phyloP scores from a whole-genome alignment of 768 basidiomycete species.

The Asterophora lycoperdoides region DNA sequence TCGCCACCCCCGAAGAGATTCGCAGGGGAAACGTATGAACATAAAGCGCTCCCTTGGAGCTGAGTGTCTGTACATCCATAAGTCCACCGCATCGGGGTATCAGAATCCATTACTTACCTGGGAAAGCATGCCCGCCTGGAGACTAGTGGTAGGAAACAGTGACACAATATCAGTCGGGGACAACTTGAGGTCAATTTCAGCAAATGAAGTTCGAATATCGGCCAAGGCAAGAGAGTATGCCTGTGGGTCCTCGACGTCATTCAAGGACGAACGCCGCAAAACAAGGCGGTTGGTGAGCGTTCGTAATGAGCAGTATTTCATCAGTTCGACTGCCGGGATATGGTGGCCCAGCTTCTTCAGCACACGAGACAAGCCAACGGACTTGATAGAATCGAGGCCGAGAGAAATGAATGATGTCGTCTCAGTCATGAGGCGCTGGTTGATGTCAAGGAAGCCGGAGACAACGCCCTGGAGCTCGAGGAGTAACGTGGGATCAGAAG shows the following conservation, averaged over 20 bases:
- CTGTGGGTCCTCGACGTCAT: neutral
- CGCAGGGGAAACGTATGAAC: slow-evolving; percentile 28
- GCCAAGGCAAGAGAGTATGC: neutral
- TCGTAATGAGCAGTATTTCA: slow-evolving; percentile 26
- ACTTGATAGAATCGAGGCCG: slow-evolving; percentile 45
- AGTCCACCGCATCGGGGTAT: neutral
- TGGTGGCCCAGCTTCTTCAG: slow-evolving; percentile 30
- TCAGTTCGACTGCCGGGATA: slow-evolving; percentile 34
- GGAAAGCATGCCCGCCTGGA: slow-evolving; percentile 48
- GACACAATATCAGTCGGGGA: slow-evolving; percentile 27
- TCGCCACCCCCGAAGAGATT: slow-evolving; percentile 18
- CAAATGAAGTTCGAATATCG: slow-evolving; percentile 5
- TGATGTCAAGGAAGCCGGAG: slow-evolving; percentile 25
- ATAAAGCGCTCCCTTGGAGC: slow-evolving; percentile 27
- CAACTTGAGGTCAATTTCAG: slow-evolving; percentile 16
- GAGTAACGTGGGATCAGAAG: slow-evolving; percentile 15
- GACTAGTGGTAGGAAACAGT: slow-evolving; percentile 37
- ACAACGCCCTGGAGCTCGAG: slow-evolving; percentile 16
- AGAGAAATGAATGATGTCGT: slow-evolving; percentile 39
- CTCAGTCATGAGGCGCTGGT: slow-evolving; percentile 17
- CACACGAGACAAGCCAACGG: slow-evolving; percentile 37
- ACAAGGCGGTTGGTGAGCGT: slow-evolving; percentile 9
- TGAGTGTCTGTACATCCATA: slow-evolving; percentile 23
- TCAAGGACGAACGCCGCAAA: neutral
- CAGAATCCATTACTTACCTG: slow-evolving; percentile 29